These are phyloP conservation scores for Strobilomyces dryophilus DNA, from an alignment of 768 basidiomycete genomes.

Conservation along the genomic window DNA sequence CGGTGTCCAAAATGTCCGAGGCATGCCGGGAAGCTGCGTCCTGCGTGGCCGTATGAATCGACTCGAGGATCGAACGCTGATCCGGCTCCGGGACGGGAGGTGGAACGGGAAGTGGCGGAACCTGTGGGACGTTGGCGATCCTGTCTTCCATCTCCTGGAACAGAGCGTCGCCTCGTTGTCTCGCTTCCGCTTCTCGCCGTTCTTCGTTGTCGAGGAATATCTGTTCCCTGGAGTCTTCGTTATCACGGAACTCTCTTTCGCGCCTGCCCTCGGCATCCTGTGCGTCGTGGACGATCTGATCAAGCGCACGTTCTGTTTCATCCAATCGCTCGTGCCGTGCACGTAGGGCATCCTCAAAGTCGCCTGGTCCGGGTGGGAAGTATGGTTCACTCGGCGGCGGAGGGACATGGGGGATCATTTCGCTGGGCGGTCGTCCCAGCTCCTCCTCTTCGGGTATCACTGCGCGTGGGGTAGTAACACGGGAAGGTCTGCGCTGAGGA, in stretches of 20 bases:
- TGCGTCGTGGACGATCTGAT: slow-evolving; percentile 44
- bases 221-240: slow-evolving; percentile 62
- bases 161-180: slow-evolving; percentile 31
- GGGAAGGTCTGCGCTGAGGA: slow-evolving; percentile 18
- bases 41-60: slow-evolving; percentile 40
- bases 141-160: slow-evolving; percentile 27
- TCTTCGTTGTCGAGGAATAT: slow-evolving; percentile 58
- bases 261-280: slow-evolving; percentile 60
- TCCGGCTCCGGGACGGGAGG: slow-evolving; percentile 20
- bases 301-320: slow-evolving; percentile 49
- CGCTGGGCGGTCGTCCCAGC: slow-evolving; percentile 17
- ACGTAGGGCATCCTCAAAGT: slow-evolving; percentile 43
- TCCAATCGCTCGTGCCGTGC: slow-evolving; percentile 51
- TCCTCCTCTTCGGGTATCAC: slow-evolving; percentile 17
- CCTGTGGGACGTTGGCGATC: slow-evolving; percentile 20
- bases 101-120: slow-evolving; percentile 20
- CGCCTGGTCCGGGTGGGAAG: slow-evolving; percentile 23
- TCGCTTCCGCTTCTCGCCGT: slow-evolving; percentile 53
- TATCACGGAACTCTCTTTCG: slow-evolving; percentile 57
- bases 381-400: slow-evolving; percentile 14
- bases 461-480: slow-evolving; percentile 9
- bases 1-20: slow-evolving; percentile 53
- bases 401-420: slow-evolving; percentile 25
- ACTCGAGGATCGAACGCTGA: slow-evolving; percentile 33
- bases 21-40: slow-evolving; percentile 57